Evolutionary conservation across 805 yeast genomes (phyloP).

Genomic region (Maudiozyma turicensis): DNA sequence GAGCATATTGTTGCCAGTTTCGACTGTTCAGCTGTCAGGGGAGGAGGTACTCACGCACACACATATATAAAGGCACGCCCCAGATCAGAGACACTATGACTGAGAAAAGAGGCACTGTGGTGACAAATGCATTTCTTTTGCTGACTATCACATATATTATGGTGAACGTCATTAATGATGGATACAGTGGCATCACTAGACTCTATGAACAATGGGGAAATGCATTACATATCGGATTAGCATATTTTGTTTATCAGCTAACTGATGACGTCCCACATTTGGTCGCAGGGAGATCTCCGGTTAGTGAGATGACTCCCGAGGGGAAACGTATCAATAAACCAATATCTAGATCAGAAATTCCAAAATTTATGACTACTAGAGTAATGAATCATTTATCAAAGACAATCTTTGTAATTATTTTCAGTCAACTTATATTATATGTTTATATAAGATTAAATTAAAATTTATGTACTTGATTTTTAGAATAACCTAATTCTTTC

Average conservation of each 20-base stretch:
- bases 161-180: not conserved
- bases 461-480: conserved; percentile 84
- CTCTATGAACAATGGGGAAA: not conserved
- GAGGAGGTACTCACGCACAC: no score
- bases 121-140: not conserved
- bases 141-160: not conserved
- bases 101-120: no score
- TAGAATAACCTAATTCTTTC: conserved; percentile 78
- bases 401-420: not conserved
- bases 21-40: no score
- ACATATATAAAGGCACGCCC: no score
- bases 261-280: not conserved
- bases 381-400: not conserved
- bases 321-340: not conserved
- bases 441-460: conserved; percentile 25
- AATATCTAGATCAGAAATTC: not conserved
- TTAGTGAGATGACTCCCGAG: not conserved
- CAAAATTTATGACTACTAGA: not conserved
- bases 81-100: no score
- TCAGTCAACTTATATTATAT: not conserved
- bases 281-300: not conserved
- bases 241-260: not conserved
- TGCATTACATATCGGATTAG: not conserved
- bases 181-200: not conserved
- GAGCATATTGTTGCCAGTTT: no score